These are phyloP conservation scores for Aspergillus tubingensis DNA, from an alignment of 2,329 filamentous ascomycete genomes.

Conservation along the genomic window DNA sequence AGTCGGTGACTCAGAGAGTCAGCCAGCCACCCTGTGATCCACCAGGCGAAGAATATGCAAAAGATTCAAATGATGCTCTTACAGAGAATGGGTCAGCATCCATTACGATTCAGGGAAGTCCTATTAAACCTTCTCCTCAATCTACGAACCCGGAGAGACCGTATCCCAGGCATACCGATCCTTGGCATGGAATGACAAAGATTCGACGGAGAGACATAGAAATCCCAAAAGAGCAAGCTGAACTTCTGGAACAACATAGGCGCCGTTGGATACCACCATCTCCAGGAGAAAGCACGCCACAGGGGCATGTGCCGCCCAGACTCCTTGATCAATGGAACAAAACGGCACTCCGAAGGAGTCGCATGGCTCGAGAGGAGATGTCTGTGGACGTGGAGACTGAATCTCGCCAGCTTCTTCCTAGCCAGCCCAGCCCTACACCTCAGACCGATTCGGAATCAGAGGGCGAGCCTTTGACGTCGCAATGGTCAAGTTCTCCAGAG, in stretches of 20 bases:
- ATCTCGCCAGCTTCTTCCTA: constrained; percentile 1
- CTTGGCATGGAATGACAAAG: constrained; percentile 36
- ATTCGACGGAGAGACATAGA: constrained; percentile 47
- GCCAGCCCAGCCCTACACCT: constrained; percentile 12
- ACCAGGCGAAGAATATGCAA: not conserved
- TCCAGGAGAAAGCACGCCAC: constrained; percentile 28
- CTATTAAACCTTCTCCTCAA: not conserved
- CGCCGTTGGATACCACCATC: constrained; percentile 45
- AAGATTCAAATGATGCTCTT: not conserved
- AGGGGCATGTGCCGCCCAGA: constrained; percentile 37
- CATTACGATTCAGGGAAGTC: not conserved
- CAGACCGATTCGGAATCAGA: constrained; percentile 24
- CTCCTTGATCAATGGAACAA: constrained; percentile 42
- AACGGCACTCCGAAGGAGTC: constrained; percentile 20
- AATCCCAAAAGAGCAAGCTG: constrained; percentile 53
- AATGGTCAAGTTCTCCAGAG: constrained; percentile 24
- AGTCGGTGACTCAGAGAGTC: no score
- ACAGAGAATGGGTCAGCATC: not conserved
- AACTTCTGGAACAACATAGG: constrained; percentile 48
- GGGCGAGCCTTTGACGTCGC: constrained; percentile 9
- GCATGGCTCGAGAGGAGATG: not conserved
- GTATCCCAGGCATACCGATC: constrained; percentile 12
- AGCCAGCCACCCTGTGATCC: no score
- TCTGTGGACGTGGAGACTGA: not conserved
- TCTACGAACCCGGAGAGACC: not conserved